Conservation (phyloP, 2,329 filamentous ascomycete genomes). For the Trichophyton mentagrophytes region DNA sequence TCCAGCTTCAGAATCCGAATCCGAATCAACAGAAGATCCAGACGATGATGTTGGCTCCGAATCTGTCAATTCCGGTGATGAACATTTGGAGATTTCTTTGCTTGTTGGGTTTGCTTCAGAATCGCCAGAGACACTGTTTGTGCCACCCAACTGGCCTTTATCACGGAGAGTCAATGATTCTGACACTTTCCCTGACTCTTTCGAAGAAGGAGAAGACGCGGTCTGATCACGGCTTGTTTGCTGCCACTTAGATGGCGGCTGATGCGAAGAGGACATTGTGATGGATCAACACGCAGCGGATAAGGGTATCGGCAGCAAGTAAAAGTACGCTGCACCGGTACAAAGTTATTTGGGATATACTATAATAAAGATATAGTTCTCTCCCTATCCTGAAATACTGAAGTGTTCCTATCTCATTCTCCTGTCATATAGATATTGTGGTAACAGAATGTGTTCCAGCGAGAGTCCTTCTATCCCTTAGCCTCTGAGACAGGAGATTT, state of each 20-base stretch:
- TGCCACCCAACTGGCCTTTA: neutral
- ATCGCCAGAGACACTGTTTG: neutral
- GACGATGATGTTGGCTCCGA: slow-evolving; percentile 13
- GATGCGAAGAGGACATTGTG: neutral
- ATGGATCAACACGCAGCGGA: neutral
- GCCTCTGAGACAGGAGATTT: no score
- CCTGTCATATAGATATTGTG: neutral
- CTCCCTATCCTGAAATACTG: neutral
- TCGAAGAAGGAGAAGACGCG: slow-evolving; percentile 2
- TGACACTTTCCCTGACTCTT: neutral
- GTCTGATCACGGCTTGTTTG: neutral
- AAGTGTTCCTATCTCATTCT: neutral
- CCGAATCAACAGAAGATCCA: slow-evolving; percentile 10
- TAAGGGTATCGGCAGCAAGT: neutral
- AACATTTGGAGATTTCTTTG: neutral
- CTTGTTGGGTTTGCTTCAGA: neutral
- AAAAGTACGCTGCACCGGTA: neutral
- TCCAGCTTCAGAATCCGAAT: slow-evolving; percentile 14
- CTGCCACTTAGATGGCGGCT: neutral
- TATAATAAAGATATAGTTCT: neutral
- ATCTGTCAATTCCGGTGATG: neutral
- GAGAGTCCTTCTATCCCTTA: no score
- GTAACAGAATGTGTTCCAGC: neutral
- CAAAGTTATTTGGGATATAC: neutral
- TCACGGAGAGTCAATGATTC: neutral